A percentile compares a stretch with the other conserved stretches of the same genome.
Evolutionary conservation across 345 rosid genomes (phyloP).

Genomic region (Corchorus olitorius): DNA sequence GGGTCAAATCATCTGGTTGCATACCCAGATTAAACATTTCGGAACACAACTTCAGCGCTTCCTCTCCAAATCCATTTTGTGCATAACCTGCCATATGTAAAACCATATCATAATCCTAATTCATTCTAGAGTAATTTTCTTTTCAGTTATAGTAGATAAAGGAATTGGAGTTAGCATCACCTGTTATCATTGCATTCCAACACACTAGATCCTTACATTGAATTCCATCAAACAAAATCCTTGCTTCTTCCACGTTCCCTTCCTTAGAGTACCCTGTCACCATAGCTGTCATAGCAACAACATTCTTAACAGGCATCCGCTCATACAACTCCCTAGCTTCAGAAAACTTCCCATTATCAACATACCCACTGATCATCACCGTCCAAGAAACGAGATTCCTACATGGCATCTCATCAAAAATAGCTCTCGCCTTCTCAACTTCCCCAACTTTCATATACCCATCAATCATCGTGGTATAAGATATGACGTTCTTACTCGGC

Average conservation of each 20-base stretch:
- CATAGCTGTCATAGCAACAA: conserved; percentile 37
- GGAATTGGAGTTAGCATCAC: conserved; percentile 21
- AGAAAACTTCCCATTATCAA: conserved; percentile 34
- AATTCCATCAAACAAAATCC: conserved; percentile 37
- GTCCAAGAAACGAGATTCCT: conserved; percentile 39
- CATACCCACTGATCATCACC: conserved; percentile 42
- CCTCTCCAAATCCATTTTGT: conserved; percentile 32
- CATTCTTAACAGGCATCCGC: conserved; percentile 30
- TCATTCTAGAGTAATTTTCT: conserved; percentile 20
- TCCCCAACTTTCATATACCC: conserved; percentile 44
- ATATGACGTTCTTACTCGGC: conserved; percentile 43
- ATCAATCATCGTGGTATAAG: conserved; percentile 52
- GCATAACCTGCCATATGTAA: conserved; percentile 28
- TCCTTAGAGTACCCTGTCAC: conserved; percentile 41
- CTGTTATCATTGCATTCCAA: conserved; percentile 48
- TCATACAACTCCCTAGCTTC: conserved; percentile 35
- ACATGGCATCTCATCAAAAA: conserved; percentile 34
- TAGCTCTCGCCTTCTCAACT: conserved; percentile 36
- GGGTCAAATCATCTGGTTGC: conserved; percentile 30
- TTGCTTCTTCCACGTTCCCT: conserved; percentile 36
- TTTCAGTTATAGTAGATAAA: neutral
- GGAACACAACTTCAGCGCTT: conserved; percentile 31
- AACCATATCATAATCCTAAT: neutral
- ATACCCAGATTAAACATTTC: conserved; percentile 27
- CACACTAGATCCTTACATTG: conserved; percentile 34